phyloP scores from a whole-genome alignment of 257 asterid species.

The Solanum bukasovii region DNA sequence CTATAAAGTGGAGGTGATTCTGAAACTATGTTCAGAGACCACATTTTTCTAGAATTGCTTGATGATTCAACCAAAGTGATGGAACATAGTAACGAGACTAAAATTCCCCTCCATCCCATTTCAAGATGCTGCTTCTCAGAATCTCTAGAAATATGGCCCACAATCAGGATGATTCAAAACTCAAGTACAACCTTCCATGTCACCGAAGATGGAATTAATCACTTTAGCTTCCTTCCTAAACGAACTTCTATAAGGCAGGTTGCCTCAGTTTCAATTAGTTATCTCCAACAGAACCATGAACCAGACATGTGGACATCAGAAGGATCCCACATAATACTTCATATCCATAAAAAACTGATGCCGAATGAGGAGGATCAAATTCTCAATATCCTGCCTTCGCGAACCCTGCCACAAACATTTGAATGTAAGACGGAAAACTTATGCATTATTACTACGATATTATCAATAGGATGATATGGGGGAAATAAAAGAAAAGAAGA shows the following conservation, averaged over 20 bases:
- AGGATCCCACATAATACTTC: neutral
- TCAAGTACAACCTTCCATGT: neutral
- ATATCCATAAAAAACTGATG: neutral
- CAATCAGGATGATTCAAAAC: neutral
- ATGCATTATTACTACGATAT: neutral
- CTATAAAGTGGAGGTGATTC: slow-evolving; percentile 47
- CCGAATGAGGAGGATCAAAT: neutral
- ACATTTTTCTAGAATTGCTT: slow-evolving; percentile 34
- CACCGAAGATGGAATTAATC: neutral
- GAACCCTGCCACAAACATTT: neutral
- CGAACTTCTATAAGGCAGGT: neutral
- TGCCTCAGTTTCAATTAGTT: neutral
- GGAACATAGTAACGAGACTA: slow-evolving; percentile 27
- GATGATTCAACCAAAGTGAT: slow-evolving; percentile 47
- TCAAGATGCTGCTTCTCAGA: neutral
- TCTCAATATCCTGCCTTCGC: neutral
- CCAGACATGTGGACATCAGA: neutral
- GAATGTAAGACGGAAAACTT: neutral
- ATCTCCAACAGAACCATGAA: neutral
- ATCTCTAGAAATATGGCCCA: neutral
- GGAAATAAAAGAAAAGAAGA: neutral
- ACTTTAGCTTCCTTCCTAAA: neutral
- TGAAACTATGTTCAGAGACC: slow-evolving; percentile 20
- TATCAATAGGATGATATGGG: neutral
- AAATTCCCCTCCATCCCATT: slow-evolving; percentile 61